Evolutionary conservation across 2,329 filamentous ascomycete species (phyloP).

Genomic region (Akanthomyces muscarius): DNA sequence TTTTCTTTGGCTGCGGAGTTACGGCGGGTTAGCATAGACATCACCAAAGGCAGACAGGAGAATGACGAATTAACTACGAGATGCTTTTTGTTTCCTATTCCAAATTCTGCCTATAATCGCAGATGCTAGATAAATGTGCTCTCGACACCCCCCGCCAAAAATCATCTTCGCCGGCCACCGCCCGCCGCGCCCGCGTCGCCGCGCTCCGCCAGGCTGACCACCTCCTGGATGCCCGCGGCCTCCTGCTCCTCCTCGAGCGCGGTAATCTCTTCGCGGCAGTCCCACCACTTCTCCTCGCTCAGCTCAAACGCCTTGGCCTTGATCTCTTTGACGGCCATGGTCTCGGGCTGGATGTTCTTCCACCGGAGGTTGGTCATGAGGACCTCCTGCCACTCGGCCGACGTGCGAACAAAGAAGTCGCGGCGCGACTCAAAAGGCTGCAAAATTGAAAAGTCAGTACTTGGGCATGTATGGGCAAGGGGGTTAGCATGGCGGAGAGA

Average conservation of each 20-base stretch:
- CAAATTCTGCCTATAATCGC: too few relatives aligned
- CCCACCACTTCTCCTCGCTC: conserved; percentile 98
- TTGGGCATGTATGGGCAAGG: too few relatives aligned
- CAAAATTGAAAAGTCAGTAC: too few relatives aligned
- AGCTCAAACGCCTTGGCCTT: conserved; percentile 85
- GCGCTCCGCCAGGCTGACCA: conserved; percentile 79
- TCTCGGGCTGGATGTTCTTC: conserved; percentile 62
- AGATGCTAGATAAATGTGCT: too few relatives aligned
- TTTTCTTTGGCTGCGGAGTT: not conserved
- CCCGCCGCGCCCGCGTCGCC: conserved; percentile 46
- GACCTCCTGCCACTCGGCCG: conserved; percentile 84
- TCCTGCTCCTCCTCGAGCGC: conserved; percentile 94
- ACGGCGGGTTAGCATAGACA: not conserved
- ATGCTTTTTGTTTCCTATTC: too few relatives aligned
- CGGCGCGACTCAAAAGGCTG: conserved; percentile 85
- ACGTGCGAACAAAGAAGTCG: conserved; percentile 88
- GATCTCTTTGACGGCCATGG: conserved; percentile 80
- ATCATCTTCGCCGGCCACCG: conserved; percentile 30
- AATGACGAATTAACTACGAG: too few relatives aligned
- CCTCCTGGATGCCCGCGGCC: conserved; percentile 89
- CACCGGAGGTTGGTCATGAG: conserved; percentile 71
- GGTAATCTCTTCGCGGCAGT: conserved; percentile 88
- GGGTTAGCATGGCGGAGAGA: conserved; percentile 1
- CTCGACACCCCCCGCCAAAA: not conserved
- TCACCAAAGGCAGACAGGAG: not conserved